Evolutionary conservation across 73 alveolate genomes (phyloP).

Genomic region (Stentor roeselii): DNA sequence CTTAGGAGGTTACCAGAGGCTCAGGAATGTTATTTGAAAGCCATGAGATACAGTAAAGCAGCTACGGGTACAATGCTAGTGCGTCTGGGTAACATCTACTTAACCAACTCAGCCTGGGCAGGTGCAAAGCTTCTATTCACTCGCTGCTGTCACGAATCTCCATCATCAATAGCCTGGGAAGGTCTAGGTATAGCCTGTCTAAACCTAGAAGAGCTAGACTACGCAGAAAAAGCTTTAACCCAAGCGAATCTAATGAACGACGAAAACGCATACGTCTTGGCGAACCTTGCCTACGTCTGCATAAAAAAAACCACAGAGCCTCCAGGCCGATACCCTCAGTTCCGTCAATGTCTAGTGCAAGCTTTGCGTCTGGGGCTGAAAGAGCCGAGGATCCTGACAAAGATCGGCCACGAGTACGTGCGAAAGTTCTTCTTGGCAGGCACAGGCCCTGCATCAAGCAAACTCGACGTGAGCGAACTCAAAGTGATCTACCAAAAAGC

Average conservation of each 20-base stretch:
- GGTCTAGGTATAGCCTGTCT: conserved; percentile 93
- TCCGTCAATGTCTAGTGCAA: conserved; percentile 60
- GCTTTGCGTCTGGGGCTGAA: conserved; percentile 61
- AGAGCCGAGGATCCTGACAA: conserved; percentile 59
- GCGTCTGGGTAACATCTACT: conserved; percentile 82
- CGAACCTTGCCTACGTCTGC: conserved; percentile 63
- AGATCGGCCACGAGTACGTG: conserved; percentile 64
- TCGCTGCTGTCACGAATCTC: conserved; percentile 69
- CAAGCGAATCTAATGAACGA: conserved; percentile 83
- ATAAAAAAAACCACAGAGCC: neutral
- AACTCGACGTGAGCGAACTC: conserved; percentile 19
- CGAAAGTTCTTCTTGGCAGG: conserved; percentile 23
- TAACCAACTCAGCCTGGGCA: conserved; percentile 74
- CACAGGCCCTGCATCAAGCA: conserved; percentile 29
- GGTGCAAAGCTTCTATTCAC: conserved; percentile 86
- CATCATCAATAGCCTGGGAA: conserved; percentile 88
- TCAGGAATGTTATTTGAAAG: conserved; percentile 61
- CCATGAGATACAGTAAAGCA: conserved; percentile 55
- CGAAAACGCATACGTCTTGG: conserved; percentile 85
- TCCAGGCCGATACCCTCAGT: conserved; percentile 15
- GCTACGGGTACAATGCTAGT: conserved; percentile 46
- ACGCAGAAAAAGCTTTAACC: conserved; percentile 91
- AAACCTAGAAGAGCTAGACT: conserved; percentile 74
- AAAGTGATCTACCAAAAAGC: conserved; percentile 15
- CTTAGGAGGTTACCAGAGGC: conserved; percentile 53